Conservation (phyloP, 169 alveolate genomes). For the Babesia ovata region DNA sequence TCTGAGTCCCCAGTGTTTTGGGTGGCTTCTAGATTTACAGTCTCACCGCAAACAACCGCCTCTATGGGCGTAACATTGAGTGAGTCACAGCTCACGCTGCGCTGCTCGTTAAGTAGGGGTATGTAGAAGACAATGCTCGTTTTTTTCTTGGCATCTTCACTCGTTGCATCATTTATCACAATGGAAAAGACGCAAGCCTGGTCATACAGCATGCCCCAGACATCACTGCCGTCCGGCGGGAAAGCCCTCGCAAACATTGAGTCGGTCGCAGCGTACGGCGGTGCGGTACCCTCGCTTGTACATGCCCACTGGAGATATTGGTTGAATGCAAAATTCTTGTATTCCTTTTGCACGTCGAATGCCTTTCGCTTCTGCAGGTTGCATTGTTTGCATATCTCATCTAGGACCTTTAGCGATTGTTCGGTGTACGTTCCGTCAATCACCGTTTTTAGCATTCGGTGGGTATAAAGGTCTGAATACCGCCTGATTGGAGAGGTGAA, state of each 20-base stretch:
- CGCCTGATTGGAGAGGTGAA: conserved; percentile 99
- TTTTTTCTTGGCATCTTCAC: conserved; percentile 21
- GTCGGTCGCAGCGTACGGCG: neutral
- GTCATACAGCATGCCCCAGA: conserved; percentile 58
- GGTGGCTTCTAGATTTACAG: neutral
- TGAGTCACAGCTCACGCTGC: conserved; percentile 58
- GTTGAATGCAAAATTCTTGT: conserved; percentile 76
- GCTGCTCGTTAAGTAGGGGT: conserved; percentile 58
- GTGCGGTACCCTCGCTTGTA: neutral
- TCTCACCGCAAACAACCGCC: conserved; percentile 28
- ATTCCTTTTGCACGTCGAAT: conserved; percentile 79
- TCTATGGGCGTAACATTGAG: conserved; percentile 36
- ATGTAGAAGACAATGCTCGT: conserved; percentile 53
- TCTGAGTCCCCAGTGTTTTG: neutral
- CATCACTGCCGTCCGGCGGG: neutral
- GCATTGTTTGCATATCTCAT: conserved; percentile 75
- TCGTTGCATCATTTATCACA: neutral
- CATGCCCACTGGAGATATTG: conserved; percentile 68
- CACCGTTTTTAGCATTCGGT: conserved; percentile 85
- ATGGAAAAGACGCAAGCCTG: conserved; percentile 60
- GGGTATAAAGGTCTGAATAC: conserved; percentile 97
- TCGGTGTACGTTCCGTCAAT: conserved; percentile 21
- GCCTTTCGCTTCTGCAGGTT: conserved; percentile 78
- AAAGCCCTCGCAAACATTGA: neutral
- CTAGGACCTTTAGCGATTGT: conserved; percentile 59